Evolutionary conservation across 106 monocot genomes (phyloP).

Genomic region (Agapanthus africanus): DNA sequence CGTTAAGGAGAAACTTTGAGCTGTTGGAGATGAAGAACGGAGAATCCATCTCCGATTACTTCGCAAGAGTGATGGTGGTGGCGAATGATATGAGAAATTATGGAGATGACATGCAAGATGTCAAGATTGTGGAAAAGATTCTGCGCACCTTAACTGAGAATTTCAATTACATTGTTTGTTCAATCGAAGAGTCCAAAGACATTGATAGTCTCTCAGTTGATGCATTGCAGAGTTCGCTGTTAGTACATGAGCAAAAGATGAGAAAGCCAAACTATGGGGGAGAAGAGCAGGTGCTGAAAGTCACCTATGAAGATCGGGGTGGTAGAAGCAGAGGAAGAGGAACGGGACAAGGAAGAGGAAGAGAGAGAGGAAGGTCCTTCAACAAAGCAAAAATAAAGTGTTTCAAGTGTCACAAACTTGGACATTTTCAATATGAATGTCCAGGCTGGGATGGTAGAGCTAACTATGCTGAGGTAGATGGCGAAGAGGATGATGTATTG

Average conservation of each 20-base stretch:
- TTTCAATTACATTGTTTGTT: neutral
- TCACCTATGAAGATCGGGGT: neutral
- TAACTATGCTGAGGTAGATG: neutral
- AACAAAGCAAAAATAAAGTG: neutral
- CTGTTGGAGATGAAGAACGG: neutral
- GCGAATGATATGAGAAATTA: neutral
- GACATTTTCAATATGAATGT: slow-evolving; percentile 7
- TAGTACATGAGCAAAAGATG: neutral
- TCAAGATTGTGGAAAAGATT: neutral
- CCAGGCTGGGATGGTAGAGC: neutral
- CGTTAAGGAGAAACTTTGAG: slow-evolving; percentile 1
- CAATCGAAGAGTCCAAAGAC: neutral
- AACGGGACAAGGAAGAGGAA: neutral
- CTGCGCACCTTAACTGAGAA: neutral
- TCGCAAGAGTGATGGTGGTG: neutral
- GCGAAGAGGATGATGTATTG: neutral
- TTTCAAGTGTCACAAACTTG: neutral
- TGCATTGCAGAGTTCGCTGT: neutral
- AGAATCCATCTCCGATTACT: neutral
- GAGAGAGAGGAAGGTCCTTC: neutral
- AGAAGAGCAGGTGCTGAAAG: neutral
- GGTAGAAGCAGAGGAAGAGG: neutral
- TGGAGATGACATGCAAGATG: neutral
- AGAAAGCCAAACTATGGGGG: neutral
- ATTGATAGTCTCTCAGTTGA: neutral